Evolutionary conservation across 257 asterid genomes (phyloP).

Genomic region (Nemophila menziesii): DNA sequence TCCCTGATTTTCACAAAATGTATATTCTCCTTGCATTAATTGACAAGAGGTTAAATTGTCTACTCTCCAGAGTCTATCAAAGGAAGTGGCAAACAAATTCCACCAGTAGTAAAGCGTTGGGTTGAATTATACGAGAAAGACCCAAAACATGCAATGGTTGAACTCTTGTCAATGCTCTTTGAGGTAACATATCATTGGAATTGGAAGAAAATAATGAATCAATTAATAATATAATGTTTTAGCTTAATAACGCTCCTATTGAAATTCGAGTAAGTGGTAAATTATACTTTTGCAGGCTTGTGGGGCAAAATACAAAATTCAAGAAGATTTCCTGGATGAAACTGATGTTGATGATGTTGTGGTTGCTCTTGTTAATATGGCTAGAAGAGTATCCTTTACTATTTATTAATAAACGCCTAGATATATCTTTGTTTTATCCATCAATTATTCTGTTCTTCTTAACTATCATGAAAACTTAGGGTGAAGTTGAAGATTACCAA

Average conservation of each 20-base stretch:
- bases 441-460: constrained; percentile 22
- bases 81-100: constrained; percentile 71
- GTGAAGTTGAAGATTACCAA: constrained; percentile 91
- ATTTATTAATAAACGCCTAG: background rate
- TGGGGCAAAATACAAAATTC: constrained; percentile 67
- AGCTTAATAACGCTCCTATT: background rate
- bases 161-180: constrained; percentile 65
- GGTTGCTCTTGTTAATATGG: constrained; percentile 80
- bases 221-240: too few relatives aligned
- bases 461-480: constrained; percentile 39
- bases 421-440: background rate
- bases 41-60: constrained; percentile 8
- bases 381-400: constrained; percentile 61
- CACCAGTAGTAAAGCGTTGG: constrained; percentile 71
- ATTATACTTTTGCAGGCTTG: constrained; percentile 51
- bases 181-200: constrained; percentile 45
- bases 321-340: constrained; percentile 62
- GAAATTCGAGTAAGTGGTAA: background rate
- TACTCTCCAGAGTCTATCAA: constrained; percentile 52
- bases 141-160: constrained; percentile 61
- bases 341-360: constrained; percentile 87
- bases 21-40: constrained; percentile 3
- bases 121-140: constrained; percentile 70
- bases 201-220: constrained; percentile 1
- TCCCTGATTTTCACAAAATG: too few relatives aligned